Base-by-base conservation (phyloP, 768 basidiomycete species). In the Tricholoma hemisulphureum region DNA sequence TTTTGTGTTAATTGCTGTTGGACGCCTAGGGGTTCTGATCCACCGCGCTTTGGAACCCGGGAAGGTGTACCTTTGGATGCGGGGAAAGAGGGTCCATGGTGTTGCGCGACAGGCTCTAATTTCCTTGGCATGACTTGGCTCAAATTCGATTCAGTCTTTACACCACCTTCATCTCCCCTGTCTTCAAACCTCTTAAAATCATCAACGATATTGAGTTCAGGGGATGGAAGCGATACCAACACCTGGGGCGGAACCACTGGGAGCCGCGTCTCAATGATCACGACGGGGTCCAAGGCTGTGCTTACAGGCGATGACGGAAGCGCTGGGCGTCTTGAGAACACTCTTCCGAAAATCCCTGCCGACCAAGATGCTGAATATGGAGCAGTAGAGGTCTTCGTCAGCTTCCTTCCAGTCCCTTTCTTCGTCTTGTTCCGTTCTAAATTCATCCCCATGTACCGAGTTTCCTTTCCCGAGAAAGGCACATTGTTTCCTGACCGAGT, bases 301-400 rank as follows among this genome's bases (percentile, higher is more conserved):
- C 8, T 7, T 9, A 7, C 39, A 32, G 35, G 49, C 37, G 8
- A 50, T 41, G n/a, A 58, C 13, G 56, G 57, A 41, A 55, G 62
- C 16, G 52, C 14, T 10, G 58, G 58, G 9, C 62, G 43, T 13
- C 64, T 61, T 29, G 63, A 59, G 2, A 67, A 28, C 58, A 67
- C 59, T 20, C 56, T 62, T 18, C 63, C 59, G 8, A 66, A 43
- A 8, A 63, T 51, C 23, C 31, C 61, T 10, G 60, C 23, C 6
- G 60, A 59, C 55, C 37, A 14, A 9, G 24, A 39, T 23, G 16
- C 35, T 28, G 24, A 18, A 41, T 2, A 13, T 8, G 35, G 23
- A n/a, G 24, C 52, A 14, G 37, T 26, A 20, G 35, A 5, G 3
- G 28, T 16, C 35, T 18, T 41, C 7, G n/a, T 26, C 14, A 28